Evolutionary conservation across 371 early-diverging fungal genomes (phyloP), one percentile per base, ranked within the genome.

Genomic region (Saksenaea oblongispora): DNA sequence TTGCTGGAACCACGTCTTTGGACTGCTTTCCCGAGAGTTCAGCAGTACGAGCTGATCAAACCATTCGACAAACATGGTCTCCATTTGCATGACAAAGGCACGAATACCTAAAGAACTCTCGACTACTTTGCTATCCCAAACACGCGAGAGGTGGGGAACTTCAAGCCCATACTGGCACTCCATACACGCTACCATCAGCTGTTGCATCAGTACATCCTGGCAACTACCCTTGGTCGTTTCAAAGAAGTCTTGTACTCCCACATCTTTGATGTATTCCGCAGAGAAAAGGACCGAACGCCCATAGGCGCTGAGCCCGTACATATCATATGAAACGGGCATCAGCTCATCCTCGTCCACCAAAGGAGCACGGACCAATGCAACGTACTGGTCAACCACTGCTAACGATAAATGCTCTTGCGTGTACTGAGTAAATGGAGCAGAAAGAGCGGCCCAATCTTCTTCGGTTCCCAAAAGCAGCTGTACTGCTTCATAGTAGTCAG

Each of bases 241-340:
- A 9, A 26, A 17, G 5, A 66, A 81, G 57, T 54, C 61, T 18
- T 59, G 44, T n/a, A 67, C 56, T 17, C 70, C 81, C 36, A 75
- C 47, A 11, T 68, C 58, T 34, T 59, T 64, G 56, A 73, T 75
- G 51, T 73, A 73, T 55, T 81, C 83, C 10, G 80, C 74, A 7
- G 74, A 70, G 59, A 83, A 84, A 1, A 86, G 61, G 0, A 76
- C 73, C 54, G 82, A 58, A 4, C 88, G 79, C 18, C 76, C 86
- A 41, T 83, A 85, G 2, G 82, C 69, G 15, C 83, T 84, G 4
- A 87, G 64, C 0, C 87, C 88, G 70, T 82, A 82, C 13, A 78
- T 58, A 61, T 88, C 88, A 31, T 84, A 86, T 0, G 61, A n/a
- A 7, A 79, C 63, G 0, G 73, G 67, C 17, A 57, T 53, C 11